A percentile compares a stretch with the other conserved stretches of the same genome.
phyloP scores from a whole-genome alignment of 2,329 filamentous ascomycete species.

The Cadophora sp. region DNA sequence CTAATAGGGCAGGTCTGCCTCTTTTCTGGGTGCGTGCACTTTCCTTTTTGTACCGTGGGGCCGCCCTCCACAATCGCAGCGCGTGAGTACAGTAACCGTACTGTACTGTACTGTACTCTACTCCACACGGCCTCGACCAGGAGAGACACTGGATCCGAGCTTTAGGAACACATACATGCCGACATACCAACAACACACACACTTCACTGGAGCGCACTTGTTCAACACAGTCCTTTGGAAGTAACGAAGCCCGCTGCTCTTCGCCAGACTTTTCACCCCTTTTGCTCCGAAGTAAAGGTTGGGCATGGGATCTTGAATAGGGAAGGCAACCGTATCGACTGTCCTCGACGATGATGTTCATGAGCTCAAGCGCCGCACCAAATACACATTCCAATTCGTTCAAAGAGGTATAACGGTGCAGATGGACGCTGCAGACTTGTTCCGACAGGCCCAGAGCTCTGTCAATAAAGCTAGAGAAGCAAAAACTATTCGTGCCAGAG shows the following conservation, averaged over 20 bases:
- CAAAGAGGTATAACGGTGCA: conserved; percentile 28
- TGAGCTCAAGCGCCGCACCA: conserved; percentile 29
- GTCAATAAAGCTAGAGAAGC: conserved; percentile 43
- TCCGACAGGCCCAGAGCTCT: conserved; percentile 61
- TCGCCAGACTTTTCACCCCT: not conserved
- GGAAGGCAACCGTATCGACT: conserved; percentile 8
- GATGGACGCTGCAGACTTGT: conserved; percentile 67
- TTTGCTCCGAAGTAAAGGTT: not conserved
- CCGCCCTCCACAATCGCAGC: not conserved
- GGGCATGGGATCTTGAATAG: not conserved
- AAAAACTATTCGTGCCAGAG: conserved; percentile 38
- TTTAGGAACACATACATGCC: not conserved
- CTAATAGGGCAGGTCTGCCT: too few species aligned
- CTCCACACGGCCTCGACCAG: conserved; percentile 10
- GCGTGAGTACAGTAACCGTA: not conserved
- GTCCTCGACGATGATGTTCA: conserved; percentile 36
- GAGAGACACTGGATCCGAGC: not conserved
- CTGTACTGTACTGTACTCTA: not conserved
- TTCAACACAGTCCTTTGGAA: not conserved
- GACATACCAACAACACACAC: not conserved
- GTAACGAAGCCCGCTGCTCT: not conserved
- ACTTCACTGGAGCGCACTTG: conserved; percentile 8
- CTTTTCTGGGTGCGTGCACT: not conserved
- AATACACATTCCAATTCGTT: conserved; percentile 9
- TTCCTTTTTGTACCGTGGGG: not conserved